Evolutionary conservation across 169 alveolate genomes (phyloP).

Genomic region (Plasmodium knowlesi): DNA sequence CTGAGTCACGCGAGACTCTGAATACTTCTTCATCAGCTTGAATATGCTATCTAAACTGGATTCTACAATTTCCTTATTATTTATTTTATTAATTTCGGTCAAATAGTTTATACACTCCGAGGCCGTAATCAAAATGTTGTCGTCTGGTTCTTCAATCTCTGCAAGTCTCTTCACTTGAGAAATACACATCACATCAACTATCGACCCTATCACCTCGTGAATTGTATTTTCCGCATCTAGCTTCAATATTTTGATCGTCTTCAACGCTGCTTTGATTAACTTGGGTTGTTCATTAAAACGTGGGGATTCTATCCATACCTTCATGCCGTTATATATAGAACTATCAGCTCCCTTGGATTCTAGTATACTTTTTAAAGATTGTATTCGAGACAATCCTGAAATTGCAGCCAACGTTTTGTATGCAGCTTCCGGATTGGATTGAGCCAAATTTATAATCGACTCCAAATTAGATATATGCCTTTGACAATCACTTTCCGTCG

Average conservation of each 20-base stretch:
- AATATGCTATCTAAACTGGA: slow-evolving; percentile 83
- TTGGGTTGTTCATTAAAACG: slow-evolving; percentile 86
- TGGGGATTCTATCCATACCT: slow-evolving; percentile 87
- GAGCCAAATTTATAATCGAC: slow-evolving; percentile 81
- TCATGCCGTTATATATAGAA: slow-evolving; percentile 82
- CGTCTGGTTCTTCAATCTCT: slow-evolving; percentile 90
- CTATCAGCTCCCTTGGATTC: slow-evolving; percentile 75
- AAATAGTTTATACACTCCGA: slow-evolving; percentile 83
- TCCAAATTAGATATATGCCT: slow-evolving; percentile 86
- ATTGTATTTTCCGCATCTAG: slow-evolving; percentile 75
- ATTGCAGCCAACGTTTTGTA: slow-evolving; percentile 91
- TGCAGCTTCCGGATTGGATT: slow-evolving; percentile 88
- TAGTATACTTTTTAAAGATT: slow-evolving; percentile 79
- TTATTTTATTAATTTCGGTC: slow-evolving; percentile 81
- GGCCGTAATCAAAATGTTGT: slow-evolving; percentile 87
- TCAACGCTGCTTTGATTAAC: slow-evolving; percentile 87
- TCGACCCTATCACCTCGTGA: slow-evolving; percentile 73
- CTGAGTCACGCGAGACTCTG: slow-evolving; percentile 89
- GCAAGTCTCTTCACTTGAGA: slow-evolving; percentile 88
- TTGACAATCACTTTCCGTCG: slow-evolving; percentile 90
- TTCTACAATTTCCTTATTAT: slow-evolving; percentile 76
- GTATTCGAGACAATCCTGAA: slow-evolving; percentile 89
- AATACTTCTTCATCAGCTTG: slow-evolving; percentile 87
- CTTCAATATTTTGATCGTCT: slow-evolving; percentile 82
- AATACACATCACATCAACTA: slow-evolving; percentile 85